Base-by-base conservation (phyloP, 805 yeast genomes). In the Candida alai region DNA sequence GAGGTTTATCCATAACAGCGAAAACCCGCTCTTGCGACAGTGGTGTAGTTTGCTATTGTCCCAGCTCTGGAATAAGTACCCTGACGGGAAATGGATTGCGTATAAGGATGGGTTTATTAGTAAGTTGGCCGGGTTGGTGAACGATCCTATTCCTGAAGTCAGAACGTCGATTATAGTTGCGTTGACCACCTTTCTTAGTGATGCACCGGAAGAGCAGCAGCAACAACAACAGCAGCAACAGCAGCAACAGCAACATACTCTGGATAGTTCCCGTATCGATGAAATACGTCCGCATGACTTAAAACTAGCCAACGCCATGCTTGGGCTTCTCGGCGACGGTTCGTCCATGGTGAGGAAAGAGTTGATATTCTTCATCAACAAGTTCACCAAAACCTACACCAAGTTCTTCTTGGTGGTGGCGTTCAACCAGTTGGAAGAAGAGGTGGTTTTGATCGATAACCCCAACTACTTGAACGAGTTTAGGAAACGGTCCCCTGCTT, bases 111-210 rank as follows among this genome's bases (percentile, higher is more conserved):
- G 83, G 0, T 72, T 76, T 16, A 58, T 82, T 11, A 75, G 69
- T 15, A 71, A 72, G 43, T 48, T 90, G 19, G 54, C 78, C 20
- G 63, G 64, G 16, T 60, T 84, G 24, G 68, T 88, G 12, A 75
- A 74, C 42, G 97, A 93, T 52, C 96, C 97, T 0, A 87, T 90
- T 30, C 96, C 97, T 0, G 98, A 93, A 56, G 95, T 93, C 1
- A 68, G 97, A 36, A 83, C 96, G 0, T 85, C 97, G 0, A 76
- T 86, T 4, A 62, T 93, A 9, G 63, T 78, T 21, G 84, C 95
- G 0, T 62, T 90, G 31, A 76, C 87, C 4, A 74, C 79, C 24
- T 86, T 80, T 49, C 57, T 84, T 22, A 76, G 80, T 4, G 76
- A 68, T 21, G 57, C 61, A n/a, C n/a, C 8, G 5, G 32, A 35